Conservation (phyloP, 1,284 basidiomycete genomes). For the Cryptococcus sp. region DNA sequence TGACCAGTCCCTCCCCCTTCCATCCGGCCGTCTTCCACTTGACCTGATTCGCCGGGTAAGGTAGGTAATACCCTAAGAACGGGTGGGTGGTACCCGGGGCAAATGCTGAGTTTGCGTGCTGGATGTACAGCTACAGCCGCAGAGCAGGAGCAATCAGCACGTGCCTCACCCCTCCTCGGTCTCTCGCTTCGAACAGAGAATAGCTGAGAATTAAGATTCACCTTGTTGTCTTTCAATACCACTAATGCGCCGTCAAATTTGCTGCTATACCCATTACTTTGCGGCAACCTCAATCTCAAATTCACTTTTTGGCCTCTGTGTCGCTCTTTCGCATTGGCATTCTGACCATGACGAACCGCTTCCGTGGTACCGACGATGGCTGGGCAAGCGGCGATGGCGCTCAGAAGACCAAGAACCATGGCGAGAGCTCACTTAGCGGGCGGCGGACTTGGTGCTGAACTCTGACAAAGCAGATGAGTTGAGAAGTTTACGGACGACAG, state of each 20-base stretch:
- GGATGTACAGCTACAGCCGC: slow-evolving; percentile 15
- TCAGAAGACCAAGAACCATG: slow-evolving; percentile 25
- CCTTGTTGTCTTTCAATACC: slow-evolving; percentile 22
- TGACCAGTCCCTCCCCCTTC: slow-evolving; percentile 25
- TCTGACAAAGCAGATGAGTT: too few relatives aligned
- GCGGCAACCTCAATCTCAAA: slow-evolving; percentile 15
- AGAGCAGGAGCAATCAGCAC: background rate
- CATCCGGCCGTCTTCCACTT: slow-evolving; percentile 23
- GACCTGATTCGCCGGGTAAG: slow-evolving; percentile 21
- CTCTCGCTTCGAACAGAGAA: too few relatives aligned
- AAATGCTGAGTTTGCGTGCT: slow-evolving; percentile 15
- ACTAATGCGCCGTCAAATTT: slow-evolving; percentile 22
- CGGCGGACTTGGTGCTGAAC: too few relatives aligned
- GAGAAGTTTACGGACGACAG: too few relatives aligned
- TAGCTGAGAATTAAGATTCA: background rate
- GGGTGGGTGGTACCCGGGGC: slow-evolving; percentile 15
- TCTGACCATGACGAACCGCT: slow-evolving; percentile 23
- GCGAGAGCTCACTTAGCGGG: background rate
- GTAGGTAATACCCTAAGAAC: slow-evolving; percentile 24
- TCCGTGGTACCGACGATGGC: slow-evolving; percentile 27
- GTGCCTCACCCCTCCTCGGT: too few relatives aligned
- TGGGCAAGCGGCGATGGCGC: slow-evolving; percentile 23
- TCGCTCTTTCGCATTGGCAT: slow-evolving; percentile 19
- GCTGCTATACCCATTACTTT: slow-evolving; percentile 10
- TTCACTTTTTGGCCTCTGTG: slow-evolving; percentile 24